These are phyloP conservation scores for Coemansia guatemalensis DNA, from an alignment of 192 early-diverging fungal genomes.

Conservation along the genomic window DNA sequence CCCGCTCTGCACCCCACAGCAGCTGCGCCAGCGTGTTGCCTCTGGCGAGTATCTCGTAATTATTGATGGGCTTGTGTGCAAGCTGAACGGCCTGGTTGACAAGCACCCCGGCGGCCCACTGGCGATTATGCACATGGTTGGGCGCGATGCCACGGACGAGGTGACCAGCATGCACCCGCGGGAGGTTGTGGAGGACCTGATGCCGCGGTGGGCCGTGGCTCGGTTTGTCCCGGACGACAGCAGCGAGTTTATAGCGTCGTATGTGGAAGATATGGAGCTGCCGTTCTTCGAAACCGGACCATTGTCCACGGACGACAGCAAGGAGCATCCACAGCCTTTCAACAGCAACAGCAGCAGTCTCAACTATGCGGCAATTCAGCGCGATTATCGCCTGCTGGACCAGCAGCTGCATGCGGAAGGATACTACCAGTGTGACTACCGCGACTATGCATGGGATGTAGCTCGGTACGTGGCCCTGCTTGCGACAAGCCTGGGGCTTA, in stretches of 20 bases:
- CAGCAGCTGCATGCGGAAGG: slow-evolving; percentile 60
- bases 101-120: slow-evolving; percentile 91
- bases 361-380: slow-evolving; percentile 53
- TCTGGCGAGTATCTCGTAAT: slow-evolving; percentile 82
- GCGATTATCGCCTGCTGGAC: slow-evolving; percentile 69
- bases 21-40: slow-evolving; percentile 43
- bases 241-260: slow-evolving; percentile 19
- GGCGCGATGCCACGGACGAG: slow-evolving; percentile 91
- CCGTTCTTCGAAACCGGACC: slow-evolving; percentile 36
- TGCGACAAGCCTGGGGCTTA: slow-evolving; percentile 23
- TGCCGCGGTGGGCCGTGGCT: slow-evolving; percentile 76
- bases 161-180: slow-evolving; percentile 83
- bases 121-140: slow-evolving; percentile 84
- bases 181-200: slow-evolving; percentile 69
- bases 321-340: slow-evolving; percentile 14
- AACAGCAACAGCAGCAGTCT: slow-evolving; percentile 11
- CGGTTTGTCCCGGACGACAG: slow-evolving; percentile 30
- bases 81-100: slow-evolving; percentile 75
- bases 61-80: slow-evolving; percentile 84
- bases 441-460: slow-evolving; percentile 56
- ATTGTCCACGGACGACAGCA: slow-evolving; percentile 10
- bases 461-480: slow-evolving; percentile 44
- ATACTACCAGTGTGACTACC: slow-evolving; percentile 63
- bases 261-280: slow-evolving; percentile 49
- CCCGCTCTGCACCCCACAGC: slow-evolving; percentile 30